phyloP scores from a whole-genome alignment of 257 asterid species.

The Solanum piurae region DNA sequence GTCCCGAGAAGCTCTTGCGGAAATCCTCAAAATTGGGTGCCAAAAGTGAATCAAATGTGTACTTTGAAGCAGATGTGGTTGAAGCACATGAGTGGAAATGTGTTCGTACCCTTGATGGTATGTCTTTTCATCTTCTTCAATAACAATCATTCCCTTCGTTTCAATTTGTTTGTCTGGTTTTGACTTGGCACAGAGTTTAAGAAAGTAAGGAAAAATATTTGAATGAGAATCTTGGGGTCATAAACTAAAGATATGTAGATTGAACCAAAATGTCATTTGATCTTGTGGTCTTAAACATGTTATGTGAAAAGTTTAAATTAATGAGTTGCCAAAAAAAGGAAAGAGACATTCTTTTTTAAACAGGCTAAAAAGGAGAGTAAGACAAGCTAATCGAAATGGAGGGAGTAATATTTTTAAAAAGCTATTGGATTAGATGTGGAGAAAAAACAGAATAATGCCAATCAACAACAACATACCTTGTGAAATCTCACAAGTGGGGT shows the following conservation, averaged over 20 bases:
- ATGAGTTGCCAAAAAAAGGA: not conserved
- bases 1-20: conserved; percentile 84
- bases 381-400: not conserved
- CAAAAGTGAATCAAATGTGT: conserved; percentile 27
- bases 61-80: conserved; percentile 61
- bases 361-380: not conserved
- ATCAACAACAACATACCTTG: not conserved
- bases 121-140: conserved; percentile 4
- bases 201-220: not conserved
- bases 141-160: not conserved
- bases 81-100: conserved; percentile 96
- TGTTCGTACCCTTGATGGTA: conserved; percentile 83
- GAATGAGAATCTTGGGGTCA: not conserved
- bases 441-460: not conserved
- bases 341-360: not conserved
- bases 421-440: not conserved
- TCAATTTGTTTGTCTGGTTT: not conserved
- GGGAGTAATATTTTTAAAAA: not conserved
- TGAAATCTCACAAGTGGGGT: not conserved
- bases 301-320: not conserved
- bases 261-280: not conserved
- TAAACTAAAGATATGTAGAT: not conserved
- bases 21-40: conserved; percentile 49
- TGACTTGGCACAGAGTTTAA: not conserved
- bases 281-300: not conserved